phyloP scores from a whole-genome alignment of 108 stramenopile species.

The Bacterosira constricta region DNA sequence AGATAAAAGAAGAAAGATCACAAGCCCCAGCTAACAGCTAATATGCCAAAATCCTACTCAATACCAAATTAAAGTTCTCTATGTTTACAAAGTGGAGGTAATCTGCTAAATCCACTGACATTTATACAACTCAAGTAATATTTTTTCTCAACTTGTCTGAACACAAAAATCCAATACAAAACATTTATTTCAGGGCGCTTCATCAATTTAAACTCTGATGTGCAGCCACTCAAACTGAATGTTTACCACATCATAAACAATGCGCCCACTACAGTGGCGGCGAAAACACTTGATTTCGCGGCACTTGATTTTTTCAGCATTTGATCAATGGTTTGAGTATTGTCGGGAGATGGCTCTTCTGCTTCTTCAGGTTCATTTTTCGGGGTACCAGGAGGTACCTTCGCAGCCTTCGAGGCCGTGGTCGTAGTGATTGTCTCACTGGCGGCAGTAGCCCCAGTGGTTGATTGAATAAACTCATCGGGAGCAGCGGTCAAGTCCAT shows the following conservation, averaged over 20 bases:
- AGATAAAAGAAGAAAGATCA: no score
- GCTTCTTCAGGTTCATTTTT: neutral
- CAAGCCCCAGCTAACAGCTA: no score
- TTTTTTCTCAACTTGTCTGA: no score
- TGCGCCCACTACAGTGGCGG: neutral
- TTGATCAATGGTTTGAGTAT: neutral
- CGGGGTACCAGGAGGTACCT: neutral
- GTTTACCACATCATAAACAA: neutral
- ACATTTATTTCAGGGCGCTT: neutral
- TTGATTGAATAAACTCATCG: neutral
- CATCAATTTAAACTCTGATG: neutral
- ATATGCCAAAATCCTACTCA: no score
- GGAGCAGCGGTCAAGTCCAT: no score
- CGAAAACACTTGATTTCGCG: neutral
- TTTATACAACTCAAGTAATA: no score
- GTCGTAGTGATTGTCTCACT: no score
- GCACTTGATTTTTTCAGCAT: neutral
- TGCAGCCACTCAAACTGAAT: no score
- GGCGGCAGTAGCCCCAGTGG: neutral
- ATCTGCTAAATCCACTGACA: no score
- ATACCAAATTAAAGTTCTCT: no score
- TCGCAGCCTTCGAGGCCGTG: neutral
- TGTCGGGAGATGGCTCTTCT: neutral
- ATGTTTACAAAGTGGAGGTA: no score
- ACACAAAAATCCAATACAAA: no score